Base-by-base conservation (phyloP, 2,329 filamentous ascomycete species). In the Cytospora paraplurivora region DNA sequence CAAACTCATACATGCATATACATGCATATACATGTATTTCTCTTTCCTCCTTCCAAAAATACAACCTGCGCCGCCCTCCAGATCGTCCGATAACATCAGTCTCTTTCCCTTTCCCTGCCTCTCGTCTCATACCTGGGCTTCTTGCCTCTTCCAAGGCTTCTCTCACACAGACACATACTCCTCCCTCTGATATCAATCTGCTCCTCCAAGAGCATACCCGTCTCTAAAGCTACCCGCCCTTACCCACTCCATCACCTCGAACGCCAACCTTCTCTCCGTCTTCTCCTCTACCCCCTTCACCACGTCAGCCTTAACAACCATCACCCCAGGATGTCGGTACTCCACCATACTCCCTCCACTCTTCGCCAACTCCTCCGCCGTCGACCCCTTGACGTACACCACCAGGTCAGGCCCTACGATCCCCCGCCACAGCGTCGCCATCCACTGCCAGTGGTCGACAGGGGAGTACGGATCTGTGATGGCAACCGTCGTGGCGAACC, bases 371-470 rank as follows among this genome's bases (percentile, higher is more conserved):
- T 77, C 77, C 15, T 76, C 75, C 47, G 76, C 74, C 7, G 62
- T 70, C 41, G 53, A 70, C 69, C 44, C 73, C 69, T 70, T 82
- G 19, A 90, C 83, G 71, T 90, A 92, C 34, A 95, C 81, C 1
- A 90, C 90, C 53, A 94, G 78, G 74, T 98, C 94, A 0, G 94
- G 87, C 0, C 90, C 92, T 1, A 93, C 83, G 60, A 91, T 90
- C 11, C 92, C 92, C 11, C 93, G 88, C 94, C 94, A 98, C 27
- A 97, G 84, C 51, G 91, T 94, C 41, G 94, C 94, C 81, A 95
- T 92, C 94, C 94, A 98, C 75, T 96, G 91, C 93, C 94, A 98
- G 77, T 98, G 94, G 71, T 96, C 93, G n/a, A 90, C 83, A 0
- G 91, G 88, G 17, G 87, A 85, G 74, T 96, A 97, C 7, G 83